Evolutionary conservation across 1,284 basidiomycete species (phyloP).

Genomic region (Vanrija sp.): DNA sequence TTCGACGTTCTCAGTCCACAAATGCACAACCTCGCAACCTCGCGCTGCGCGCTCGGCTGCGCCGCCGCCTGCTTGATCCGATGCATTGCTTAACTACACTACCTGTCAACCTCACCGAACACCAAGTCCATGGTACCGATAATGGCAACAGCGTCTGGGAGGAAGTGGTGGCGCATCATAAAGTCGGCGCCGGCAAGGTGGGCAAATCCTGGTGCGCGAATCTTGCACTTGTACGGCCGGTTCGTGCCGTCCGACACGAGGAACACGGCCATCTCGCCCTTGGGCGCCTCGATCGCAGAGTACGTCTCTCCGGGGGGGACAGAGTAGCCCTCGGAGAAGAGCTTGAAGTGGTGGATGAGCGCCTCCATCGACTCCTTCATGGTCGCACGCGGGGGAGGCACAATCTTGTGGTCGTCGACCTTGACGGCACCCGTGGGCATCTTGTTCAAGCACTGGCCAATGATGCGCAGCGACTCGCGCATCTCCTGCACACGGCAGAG

Average conservation of each 20-base stretch:
- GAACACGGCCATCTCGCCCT: constrained; percentile 98
- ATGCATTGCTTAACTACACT: constrained; percentile 23
- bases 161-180: constrained; percentile 77
- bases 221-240: constrained; percentile 89
- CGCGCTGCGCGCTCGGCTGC: too few relatives aligned
- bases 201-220: constrained; percentile 88
- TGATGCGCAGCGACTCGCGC: constrained; percentile 87
- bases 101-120: constrained; percentile 64
- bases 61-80: constrained; percentile 2
- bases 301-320: constrained; percentile 98
- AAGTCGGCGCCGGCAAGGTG: constrained; percentile 90
- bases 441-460: constrained; percentile 91
- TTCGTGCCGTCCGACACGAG: constrained; percentile 90
- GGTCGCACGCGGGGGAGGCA: constrained; percentile 90
- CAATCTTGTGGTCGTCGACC: constrained; percentile 96
- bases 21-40: too few relatives aligned
- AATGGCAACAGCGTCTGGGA: constrained; percentile 87
- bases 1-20: too few relatives aligned
- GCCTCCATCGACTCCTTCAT: constrained; percentile 99
- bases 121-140: constrained; percentile 86
- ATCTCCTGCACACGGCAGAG: constrained; percentile 97
- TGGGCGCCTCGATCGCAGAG: constrained; percentile 94
- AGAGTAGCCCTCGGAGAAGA: constrained; percentile 94
- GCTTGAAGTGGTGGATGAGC: constrained; percentile 98
- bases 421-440: constrained; percentile 91